These are phyloP conservation scores for Typha latifolia DNA, from an alignment of 176 grass and related monocot species.

Conservation along the genomic window DNA sequence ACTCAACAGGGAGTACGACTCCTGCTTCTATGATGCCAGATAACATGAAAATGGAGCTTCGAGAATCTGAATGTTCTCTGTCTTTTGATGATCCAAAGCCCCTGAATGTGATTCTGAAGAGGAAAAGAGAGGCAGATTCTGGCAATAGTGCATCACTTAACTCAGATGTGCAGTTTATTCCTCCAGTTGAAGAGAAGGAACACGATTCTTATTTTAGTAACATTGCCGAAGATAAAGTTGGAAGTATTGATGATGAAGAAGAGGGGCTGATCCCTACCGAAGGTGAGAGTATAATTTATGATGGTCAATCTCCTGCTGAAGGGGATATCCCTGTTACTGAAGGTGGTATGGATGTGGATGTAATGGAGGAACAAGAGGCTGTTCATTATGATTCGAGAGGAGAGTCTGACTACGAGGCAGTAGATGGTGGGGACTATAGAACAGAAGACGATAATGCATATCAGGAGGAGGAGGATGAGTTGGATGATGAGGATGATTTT, in stretches of 20 bases:
- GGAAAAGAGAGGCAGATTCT: conserved; percentile 30
- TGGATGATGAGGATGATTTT: conserved; percentile 48
- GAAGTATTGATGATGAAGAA: conserved; percentile 18
- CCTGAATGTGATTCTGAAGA: conserved; percentile 44
- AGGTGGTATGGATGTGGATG: conserved; percentile 24
- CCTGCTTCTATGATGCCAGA: background rate
- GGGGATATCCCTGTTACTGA: conserved; percentile 33
- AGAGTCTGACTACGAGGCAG: conserved; percentile 22
- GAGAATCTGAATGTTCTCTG: conserved; percentile 22
- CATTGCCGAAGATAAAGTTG: conserved; percentile 39
- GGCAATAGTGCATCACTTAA: background rate
- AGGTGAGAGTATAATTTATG: conserved; percentile 23
- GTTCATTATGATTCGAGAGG: conserved; percentile 3
- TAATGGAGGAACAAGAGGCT: conserved; percentile 14
- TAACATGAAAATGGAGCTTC: background rate
- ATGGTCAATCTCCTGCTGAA: conserved; percentile 24
- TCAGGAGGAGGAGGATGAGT: conserved; percentile 41
- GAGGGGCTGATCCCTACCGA: conserved; percentile 18
- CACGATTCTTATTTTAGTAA: conserved; percentile 1
- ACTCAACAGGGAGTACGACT: conserved; percentile 8
- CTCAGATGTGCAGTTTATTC: conserved; percentile 13
- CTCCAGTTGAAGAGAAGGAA: conserved; percentile 10
- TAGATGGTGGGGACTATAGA: conserved; percentile 35
- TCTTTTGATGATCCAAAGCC: conserved; percentile 48
- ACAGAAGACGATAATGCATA: conserved; percentile 32